These are phyloP conservation scores for Starmerella ratchasimensis DNA, from an alignment of 805 yeast genomes.

Conservation along the genomic window DNA sequence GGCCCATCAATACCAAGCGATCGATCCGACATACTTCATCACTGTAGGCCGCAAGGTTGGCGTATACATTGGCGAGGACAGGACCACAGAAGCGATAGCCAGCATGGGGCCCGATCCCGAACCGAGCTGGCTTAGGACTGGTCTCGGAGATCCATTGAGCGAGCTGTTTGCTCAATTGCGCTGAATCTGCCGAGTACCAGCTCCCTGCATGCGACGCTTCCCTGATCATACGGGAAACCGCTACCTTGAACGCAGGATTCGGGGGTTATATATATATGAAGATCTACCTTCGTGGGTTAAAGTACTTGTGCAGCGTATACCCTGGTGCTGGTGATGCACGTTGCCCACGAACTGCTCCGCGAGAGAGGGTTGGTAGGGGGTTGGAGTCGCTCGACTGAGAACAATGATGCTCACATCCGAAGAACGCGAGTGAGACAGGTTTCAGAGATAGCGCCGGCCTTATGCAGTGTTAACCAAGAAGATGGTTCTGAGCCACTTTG, in stretches of 20 bases:
- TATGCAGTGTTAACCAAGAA: too few relatives aligned
- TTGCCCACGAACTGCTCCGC: too few relatives aligned
- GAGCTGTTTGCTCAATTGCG: slow-evolving; percentile 38
- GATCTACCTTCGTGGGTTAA: not conserved
- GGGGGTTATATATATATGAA: not conserved
- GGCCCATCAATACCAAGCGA: slow-evolving; percentile 73
- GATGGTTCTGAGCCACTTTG: too few relatives aligned
- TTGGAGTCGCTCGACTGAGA: too few relatives aligned
- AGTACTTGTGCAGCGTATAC: not conserved
- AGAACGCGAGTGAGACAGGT: too few relatives aligned
- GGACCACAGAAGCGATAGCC: slow-evolving; percentile 76
- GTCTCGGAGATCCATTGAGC: slow-evolving; percentile 30
- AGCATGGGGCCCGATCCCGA: slow-evolving; percentile 70
- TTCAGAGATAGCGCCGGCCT: too few relatives aligned
- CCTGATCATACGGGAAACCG: slow-evolving; percentile 21
- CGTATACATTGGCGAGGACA: slow-evolving; percentile 64
- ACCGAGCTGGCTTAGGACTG: slow-evolving; percentile 8
- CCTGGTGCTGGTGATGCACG: too few relatives aligned
- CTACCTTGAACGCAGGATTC: not conserved
- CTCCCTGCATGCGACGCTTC: slow-evolving; percentile 82
- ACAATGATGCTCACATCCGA: too few relatives aligned
- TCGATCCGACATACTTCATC: slow-evolving; percentile 32
- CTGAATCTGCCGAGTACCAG: slow-evolving; percentile 54
- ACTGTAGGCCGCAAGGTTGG: slow-evolving; percentile 37
- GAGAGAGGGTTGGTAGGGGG: too few relatives aligned